These are phyloP conservation scores for Cladosporium sp. DNA, from an alignment of 2,329 filamentous ascomycete species.

Conservation along the genomic window DNA sequence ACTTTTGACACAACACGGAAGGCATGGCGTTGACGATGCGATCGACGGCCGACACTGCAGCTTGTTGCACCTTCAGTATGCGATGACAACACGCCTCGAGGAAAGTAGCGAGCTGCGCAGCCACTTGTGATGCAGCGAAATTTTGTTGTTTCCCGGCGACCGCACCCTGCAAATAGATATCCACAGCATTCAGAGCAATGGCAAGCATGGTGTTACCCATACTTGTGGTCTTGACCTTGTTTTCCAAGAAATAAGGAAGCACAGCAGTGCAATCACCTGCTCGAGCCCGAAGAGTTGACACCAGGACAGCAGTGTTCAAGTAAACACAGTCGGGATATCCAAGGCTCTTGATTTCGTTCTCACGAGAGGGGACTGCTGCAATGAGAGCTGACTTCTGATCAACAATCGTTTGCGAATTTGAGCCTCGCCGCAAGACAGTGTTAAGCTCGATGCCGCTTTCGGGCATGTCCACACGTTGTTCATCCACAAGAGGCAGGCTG, in stretches of 20 bases:
- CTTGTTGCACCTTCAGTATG: conserved; percentile 84
- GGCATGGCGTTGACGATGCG: conserved; percentile 80
- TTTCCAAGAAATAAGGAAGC: conserved; percentile 90
- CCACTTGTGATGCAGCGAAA: conserved; percentile 90
- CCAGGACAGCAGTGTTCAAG: conserved; percentile 80
- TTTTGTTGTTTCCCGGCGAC: conserved; percentile 65
- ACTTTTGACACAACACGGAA: conserved; percentile 83
- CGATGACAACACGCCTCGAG: conserved; percentile 91
- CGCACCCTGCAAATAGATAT: conserved; percentile 74
- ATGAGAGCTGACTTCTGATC: conserved; percentile 77
- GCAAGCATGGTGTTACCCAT: conserved; percentile 61
- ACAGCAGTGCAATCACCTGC: conserved; percentile 87
- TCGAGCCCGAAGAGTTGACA: conserved; percentile 82
- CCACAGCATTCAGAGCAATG: conserved; percentile 65
- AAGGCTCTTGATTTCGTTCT: conserved; percentile 72
- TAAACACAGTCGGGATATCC: conserved; percentile 92
- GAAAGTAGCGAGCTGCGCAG: conserved; percentile 77
- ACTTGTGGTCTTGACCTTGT: conserved; percentile 63
- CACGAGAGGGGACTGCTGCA: conserved; percentile 69
- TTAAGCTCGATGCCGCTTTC: conserved; percentile 98
- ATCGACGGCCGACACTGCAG: conserved; percentile 77
- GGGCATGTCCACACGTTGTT: conserved; percentile 81
- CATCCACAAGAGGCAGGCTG: conserved; percentile 80
- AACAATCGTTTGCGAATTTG: conserved; percentile 70
- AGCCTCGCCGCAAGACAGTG: conserved; percentile 81